Evolutionary conservation across 2,329 filamentous ascomycete species (phyloP).

Genomic region (Penicillium sp.): DNA sequence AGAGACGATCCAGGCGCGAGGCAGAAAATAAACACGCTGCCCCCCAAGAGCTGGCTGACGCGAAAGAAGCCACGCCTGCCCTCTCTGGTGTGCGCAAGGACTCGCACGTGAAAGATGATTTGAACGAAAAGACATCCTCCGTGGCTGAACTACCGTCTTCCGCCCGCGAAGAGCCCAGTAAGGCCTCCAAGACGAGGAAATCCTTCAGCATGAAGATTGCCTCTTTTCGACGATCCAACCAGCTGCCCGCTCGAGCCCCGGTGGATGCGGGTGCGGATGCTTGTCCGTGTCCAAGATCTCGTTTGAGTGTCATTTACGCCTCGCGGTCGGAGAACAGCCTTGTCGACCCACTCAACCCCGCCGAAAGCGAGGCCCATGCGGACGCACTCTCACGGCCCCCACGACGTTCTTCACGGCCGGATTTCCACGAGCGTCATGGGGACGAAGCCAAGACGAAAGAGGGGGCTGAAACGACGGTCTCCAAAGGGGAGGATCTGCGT

Average conservation of each 20-base stretch:
- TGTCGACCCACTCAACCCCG: constrained; percentile 5
- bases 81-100: background rate
- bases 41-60: constrained; percentile 1
- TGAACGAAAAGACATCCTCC: background rate
- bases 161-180: background rate
- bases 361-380: background rate
- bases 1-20: background rate
- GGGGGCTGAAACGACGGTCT: background rate
- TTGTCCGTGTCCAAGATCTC: background rate
- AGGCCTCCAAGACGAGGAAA: constrained; percentile 3
- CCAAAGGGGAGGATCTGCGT: constrained; percentile 11
- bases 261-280: too few species aligned
- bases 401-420: constrained; percentile 1
- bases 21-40: background rate
- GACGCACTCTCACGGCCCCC: constrained; percentile 5
- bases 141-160: background rate
- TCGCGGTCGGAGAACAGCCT: constrained; percentile 11
- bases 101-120: background rate
- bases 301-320: constrained; percentile 1
- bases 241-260: background rate
- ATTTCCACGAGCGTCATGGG: background rate
- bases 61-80: background rate
- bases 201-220: constrained; percentile 9
- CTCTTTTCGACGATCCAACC: constrained; percentile 4
- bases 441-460: background rate